Evolutionary conservation across 345 rosid genomes (phyloP).

Genomic region (Brassica carinata): DNA sequence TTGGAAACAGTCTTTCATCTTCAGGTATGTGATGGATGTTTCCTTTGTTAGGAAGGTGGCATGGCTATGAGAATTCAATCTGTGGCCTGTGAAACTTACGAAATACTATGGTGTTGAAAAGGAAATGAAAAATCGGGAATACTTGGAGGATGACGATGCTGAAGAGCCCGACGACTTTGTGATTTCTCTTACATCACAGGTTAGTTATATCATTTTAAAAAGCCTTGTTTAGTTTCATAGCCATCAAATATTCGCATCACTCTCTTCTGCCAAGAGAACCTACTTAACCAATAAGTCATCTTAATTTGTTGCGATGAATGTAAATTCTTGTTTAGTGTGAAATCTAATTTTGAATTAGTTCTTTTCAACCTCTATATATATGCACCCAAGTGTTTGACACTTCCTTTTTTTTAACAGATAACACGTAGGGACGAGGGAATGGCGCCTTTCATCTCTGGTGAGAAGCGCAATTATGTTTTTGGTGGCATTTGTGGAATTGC

Average conservation of each 20-base stretch:
- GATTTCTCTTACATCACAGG: slow-evolving; percentile 91
- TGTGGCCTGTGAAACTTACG: slow-evolving; percentile 33
- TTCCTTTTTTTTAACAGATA: slow-evolving; percentile 54
- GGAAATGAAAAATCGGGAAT: slow-evolving; percentile 90
- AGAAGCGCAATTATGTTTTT: slow-evolving; percentile 81
- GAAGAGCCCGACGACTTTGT: slow-evolving; percentile 98
- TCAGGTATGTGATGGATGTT: slow-evolving; percentile 62
- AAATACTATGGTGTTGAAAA: slow-evolving; percentile 44
- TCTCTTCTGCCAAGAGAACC: slow-evolving; percentile 24
- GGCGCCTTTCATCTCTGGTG: slow-evolving; percentile 77
- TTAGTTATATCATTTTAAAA: slow-evolving; percentile 33
- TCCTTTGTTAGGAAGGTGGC: slow-evolving; percentile 1
- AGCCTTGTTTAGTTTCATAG: slow-evolving; percentile 23
- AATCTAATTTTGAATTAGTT: slow-evolving; percentile 23
- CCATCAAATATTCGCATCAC: slow-evolving; percentile 1
- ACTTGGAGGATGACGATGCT: slow-evolving; percentile 90
- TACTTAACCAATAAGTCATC: slow-evolving; percentile 12
- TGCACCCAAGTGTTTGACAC: slow-evolving; percentile 5
- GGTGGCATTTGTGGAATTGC: slow-evolving; percentile 96
- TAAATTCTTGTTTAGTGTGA: slow-evolving; percentile 4
- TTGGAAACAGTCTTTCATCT: slow-evolving; percentile 89
- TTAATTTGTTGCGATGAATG: background rate
- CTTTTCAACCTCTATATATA: background rate
- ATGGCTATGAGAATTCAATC: background rate
- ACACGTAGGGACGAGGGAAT: slow-evolving; percentile 95